phyloP scores from a whole-genome alignment of 1,284 basidiomycete species.

The Rhodofomes roseus region DNA sequence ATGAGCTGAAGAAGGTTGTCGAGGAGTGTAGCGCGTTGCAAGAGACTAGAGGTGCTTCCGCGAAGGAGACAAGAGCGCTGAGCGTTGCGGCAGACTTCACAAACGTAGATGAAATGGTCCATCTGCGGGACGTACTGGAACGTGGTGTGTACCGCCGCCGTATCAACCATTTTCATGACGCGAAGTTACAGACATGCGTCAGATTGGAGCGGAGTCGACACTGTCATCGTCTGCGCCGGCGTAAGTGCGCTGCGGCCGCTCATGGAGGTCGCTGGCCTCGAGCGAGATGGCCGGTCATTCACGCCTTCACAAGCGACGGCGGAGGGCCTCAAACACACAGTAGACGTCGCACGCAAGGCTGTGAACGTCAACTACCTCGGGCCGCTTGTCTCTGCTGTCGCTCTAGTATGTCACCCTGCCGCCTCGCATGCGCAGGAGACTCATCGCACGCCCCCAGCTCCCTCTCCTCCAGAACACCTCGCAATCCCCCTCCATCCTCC shows the following conservation, averaged over 20 bases:
- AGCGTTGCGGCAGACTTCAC: conserved; percentile 63
- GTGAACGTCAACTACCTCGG: conserved; percentile 63
- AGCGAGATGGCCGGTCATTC: conserved; percentile 34
- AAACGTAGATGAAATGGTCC: conserved; percentile 64
- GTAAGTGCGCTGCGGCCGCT: conserved; percentile 82
- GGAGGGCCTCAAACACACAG: conserved; percentile 49
- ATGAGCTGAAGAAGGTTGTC: conserved; percentile 56
- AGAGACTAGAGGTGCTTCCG: conserved; percentile 16
- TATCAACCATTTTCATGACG: not conserved
- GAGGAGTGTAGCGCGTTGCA: conserved; percentile 60
- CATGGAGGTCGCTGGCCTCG: conserved; percentile 67
- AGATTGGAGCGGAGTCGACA: conserved; percentile 86
- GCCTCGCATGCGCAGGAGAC: not conserved
- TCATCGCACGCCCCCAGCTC: conserved; percentile 44
- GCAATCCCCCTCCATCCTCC: conserved; percentile 67
- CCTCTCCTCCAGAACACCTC: conserved; percentile 75
- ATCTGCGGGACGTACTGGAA: conserved; percentile 52
- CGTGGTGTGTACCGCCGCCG: conserved; percentile 41
- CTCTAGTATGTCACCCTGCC: conserved; percentile 50
- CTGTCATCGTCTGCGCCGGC: conserved; percentile 81
- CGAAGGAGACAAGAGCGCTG: conserved; percentile 25
- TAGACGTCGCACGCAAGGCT: conserved; percentile 52
- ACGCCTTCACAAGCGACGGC: conserved; percentile 35
- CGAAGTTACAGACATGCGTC: not conserved
- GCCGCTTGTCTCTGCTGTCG: conserved; percentile 57